phyloP scores from a whole-genome alignment of 129 eudicot genomes.

The Pittosporum tobira region DNA sequence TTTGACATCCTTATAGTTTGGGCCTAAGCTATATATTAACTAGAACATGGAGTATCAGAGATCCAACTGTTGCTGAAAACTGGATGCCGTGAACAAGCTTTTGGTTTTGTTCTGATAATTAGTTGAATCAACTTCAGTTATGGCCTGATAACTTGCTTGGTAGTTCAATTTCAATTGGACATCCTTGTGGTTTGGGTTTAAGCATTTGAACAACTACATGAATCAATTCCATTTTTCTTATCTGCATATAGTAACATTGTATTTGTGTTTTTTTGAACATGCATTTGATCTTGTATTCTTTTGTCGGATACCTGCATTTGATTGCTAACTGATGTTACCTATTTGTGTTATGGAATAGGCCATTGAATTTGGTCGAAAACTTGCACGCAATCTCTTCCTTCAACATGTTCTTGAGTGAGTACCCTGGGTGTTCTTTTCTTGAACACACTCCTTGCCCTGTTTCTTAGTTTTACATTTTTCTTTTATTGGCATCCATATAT shows the following conservation, averaged over 20 bases:
- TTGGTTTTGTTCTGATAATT: too few relatives aligned
- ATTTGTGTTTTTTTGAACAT: too few relatives aligned
- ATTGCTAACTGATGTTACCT: neutral
- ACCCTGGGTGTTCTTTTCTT: slow-evolving; percentile 3
- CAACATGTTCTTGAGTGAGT: slow-evolving; percentile 61
- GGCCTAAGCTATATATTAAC: neutral
- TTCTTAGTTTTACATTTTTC: neutral
- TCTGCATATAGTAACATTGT: too few relatives aligned
- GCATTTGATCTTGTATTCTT: neutral
- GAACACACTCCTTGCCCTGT: neutral
- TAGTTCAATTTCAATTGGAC: too few relatives aligned
- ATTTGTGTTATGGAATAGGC: slow-evolving; percentile 31
- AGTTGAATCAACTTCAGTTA: too few relatives aligned
- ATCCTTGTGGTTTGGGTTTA: too few relatives aligned
- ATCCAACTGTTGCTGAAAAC: too few relatives aligned
- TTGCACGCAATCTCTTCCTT: slow-evolving; percentile 59
- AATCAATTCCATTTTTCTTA: too few relatives aligned
- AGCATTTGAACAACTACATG: too few relatives aligned
- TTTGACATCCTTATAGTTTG: neutral
- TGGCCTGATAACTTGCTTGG: too few relatives aligned
- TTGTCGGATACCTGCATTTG: slow-evolving; percentile 1
- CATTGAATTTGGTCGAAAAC: slow-evolving; percentile 62
- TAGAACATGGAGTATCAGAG: neutral
- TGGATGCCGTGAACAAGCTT: too few relatives aligned
- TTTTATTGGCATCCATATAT: neutral